Conservation (phyloP, 2,329 filamentous ascomycete species). For the Penicillium sp. region DNA sequence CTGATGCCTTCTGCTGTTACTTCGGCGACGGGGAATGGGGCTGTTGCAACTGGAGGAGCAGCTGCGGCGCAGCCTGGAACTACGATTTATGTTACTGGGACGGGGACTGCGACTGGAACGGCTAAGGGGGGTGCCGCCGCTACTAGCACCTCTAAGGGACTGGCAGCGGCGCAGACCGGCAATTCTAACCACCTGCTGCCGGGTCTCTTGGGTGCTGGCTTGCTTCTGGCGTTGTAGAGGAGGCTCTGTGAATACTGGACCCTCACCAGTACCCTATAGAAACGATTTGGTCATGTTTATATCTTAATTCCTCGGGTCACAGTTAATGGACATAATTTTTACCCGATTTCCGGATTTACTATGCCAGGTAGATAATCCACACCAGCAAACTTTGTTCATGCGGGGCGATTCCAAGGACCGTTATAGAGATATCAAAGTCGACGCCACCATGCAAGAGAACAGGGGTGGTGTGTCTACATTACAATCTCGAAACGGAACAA, state of each 20-base stretch:
- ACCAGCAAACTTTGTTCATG: too few relatives aligned
- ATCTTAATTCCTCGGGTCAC: neutral
- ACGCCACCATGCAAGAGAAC: neutral
- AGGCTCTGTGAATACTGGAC: neutral
- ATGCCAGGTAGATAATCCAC: too few relatives aligned
- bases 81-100: neutral
- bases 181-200: neutral
- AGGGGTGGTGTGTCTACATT: neutral
- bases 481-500: neutral
- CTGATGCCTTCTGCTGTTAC: neutral
- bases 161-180: neutral
- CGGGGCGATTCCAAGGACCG: too few relatives aligned
- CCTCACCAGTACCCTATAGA: neutral
- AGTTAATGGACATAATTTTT: neutral
- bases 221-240: slow-evolving; percentile 1
- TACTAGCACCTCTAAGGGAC: neutral
- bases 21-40: neutral
- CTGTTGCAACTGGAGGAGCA: too few relatives aligned
- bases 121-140: neutral
- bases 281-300: neutral
- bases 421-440: neutral
- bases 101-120: neutral
- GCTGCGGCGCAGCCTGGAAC: neutral
- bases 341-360: too few relatives aligned
- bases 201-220: neutral